A percentile compares a stretch with the other conserved stretches of the same genome.
Evolutionary conservation across 1,284 basidiomycete species (phyloP).

Genomic region (Ganoderma leucocontextum): DNA sequence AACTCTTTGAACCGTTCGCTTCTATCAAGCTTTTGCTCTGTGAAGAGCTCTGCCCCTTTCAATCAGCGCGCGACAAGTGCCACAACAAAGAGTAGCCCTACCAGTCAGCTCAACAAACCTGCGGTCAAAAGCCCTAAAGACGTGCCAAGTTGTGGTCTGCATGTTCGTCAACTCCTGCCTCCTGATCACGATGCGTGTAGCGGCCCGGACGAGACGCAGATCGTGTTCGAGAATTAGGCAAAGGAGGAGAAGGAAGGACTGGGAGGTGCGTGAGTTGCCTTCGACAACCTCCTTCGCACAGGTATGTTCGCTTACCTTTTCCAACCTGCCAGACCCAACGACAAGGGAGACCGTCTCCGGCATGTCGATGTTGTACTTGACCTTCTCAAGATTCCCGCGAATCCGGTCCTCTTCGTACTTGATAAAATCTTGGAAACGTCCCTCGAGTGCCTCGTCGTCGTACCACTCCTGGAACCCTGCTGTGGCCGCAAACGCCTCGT

Average conservation of each 20-base stretch:
- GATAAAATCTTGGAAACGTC: conserved; percentile 35
- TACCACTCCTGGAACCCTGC: background rate
- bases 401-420: conserved; percentile 38
- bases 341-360: conserved; percentile 37
- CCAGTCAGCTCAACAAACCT: conserved; percentile 13
- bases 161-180: conserved; percentile 37
- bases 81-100: background rate
- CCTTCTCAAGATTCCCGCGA: conserved; percentile 20
- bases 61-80: conserved; percentile 13
- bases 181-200: conserved; percentile 12
- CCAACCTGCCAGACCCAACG: conserved; percentile 32
- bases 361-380: conserved; percentile 38
- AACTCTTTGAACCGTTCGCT: conserved; percentile 36
- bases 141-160: conserved; percentile 5
- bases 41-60: conserved; percentile 44
- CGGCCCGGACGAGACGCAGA: conserved; percentile 17
- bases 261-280: background rate
- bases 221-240: conserved; percentile 28
- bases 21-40: conserved; percentile 40
- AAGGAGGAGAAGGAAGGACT: conserved; percentile 42
- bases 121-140: conserved; percentile 9
- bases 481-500: conserved; percentile 2
- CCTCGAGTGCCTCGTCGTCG: conserved; percentile 4
- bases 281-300: background rate
- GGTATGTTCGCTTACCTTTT: conserved; percentile 29